These are phyloP conservation scores for Melaleuca alternifolia DNA, from an alignment of 345 rosid species.

Conservation along the genomic window DNA sequence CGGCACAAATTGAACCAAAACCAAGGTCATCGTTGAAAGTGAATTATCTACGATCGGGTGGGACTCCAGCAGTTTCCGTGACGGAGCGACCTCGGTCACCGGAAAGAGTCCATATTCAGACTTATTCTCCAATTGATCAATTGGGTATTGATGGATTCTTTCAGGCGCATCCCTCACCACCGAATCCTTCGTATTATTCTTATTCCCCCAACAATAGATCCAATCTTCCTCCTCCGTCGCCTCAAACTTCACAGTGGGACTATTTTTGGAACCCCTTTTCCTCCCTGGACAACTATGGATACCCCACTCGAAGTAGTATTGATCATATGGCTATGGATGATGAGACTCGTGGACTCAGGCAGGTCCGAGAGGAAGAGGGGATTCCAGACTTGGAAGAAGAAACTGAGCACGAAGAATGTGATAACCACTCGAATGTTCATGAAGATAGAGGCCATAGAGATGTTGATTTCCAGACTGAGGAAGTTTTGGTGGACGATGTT, in stretches of 20 bases:
- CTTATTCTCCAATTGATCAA: slow-evolving; percentile 48
- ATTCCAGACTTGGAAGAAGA: slow-evolving; percentile 89
- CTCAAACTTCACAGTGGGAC: slow-evolving; percentile 92
- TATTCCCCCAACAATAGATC: slow-evolving; percentile 39
- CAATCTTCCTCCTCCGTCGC: slow-evolving; percentile 72
- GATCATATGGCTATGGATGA: slow-evolving; percentile 62
- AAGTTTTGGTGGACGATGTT: slow-evolving; percentile 45
- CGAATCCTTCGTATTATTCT: slow-evolving; percentile 28
- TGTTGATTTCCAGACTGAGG: slow-evolving; percentile 31
- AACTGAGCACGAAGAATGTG: slow-evolving; percentile 43
- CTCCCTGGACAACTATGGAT: slow-evolving; percentile 72
- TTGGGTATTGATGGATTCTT: slow-evolving; percentile 51
- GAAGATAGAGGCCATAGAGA: slow-evolving; percentile 23
- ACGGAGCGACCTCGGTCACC: slow-evolving; percentile 79
- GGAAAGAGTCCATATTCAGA: slow-evolving; percentile 47
- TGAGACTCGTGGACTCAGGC: slow-evolving; percentile 70
- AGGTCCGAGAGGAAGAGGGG: slow-evolving; percentile 95
- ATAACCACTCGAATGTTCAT: slow-evolving; percentile 12
- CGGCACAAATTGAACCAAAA: slow-evolving; percentile 25
- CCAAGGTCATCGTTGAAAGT: slow-evolving; percentile 44
- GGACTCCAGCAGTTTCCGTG: slow-evolving; percentile 57
- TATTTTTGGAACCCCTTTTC: slow-evolving; percentile 97
- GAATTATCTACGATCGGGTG: slow-evolving; percentile 54
- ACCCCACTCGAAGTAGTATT: slow-evolving; percentile 39
- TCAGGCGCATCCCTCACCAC: slow-evolving; percentile 44